Conservation (phyloP, 2,329 filamentous ascomycete genomes). For the Penicillium sp. region DNA sequence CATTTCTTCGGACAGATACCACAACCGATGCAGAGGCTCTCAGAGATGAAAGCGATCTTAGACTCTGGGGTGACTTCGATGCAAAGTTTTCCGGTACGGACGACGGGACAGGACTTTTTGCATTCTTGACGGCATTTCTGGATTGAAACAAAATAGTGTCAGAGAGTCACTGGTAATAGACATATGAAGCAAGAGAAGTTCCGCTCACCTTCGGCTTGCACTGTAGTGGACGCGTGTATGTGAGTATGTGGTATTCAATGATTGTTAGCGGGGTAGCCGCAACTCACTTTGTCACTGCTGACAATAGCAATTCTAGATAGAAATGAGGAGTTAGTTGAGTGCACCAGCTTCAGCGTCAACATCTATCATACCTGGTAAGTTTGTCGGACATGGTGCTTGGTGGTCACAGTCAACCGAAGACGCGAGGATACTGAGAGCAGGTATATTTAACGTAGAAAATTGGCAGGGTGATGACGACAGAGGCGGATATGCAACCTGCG, state of each 20-base stretch:
- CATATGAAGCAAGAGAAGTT: background rate
- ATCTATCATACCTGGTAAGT: constrained; percentile 77
- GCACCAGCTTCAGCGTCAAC: background rate
- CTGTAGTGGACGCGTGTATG: constrained; percentile 52
- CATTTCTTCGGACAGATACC: constrained; percentile 99
- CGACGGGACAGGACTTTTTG: constrained; percentile 97
- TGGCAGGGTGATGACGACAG: constrained; percentile 17
- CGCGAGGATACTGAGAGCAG: constrained; percentile 7
- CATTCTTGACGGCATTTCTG: constrained; percentile 99
- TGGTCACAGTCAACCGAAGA: constrained; percentile 19
- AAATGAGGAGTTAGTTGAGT: constrained; percentile 24
- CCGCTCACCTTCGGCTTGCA: constrained; percentile 81
- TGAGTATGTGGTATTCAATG: constrained; percentile 20
- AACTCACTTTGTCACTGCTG: constrained; percentile 89
- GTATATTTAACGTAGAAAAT: constrained; percentile 14
- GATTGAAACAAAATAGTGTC: constrained; percentile 25
- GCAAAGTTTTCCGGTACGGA: constrained; percentile 95
- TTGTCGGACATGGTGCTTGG: constrained; percentile 79
- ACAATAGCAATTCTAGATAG: constrained; percentile 89
- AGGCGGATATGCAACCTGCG: constrained; percentile 11
- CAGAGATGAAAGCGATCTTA: constrained; percentile 97
- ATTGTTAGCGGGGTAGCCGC: constrained; percentile 33
- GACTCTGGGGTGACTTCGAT: constrained; percentile 90
- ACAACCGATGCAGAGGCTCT: constrained; percentile 94
- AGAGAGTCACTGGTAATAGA: constrained; percentile 22